Base-by-base conservation (phyloP, 805 yeast species). In the Candida loeiensis region DNA sequence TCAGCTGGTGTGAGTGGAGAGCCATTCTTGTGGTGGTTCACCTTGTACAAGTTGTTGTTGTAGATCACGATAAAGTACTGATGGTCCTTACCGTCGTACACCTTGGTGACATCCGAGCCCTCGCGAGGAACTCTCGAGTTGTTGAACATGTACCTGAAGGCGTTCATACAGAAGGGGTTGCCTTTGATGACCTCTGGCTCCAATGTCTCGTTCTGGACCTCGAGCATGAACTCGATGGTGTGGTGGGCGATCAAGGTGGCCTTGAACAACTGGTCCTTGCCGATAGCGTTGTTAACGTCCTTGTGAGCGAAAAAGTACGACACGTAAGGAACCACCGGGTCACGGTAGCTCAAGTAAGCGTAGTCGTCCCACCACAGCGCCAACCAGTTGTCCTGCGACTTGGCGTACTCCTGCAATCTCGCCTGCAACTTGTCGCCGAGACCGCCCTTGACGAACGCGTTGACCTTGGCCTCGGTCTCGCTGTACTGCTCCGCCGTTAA, bases 321-420 rank as follows among this genome's bases (percentile, higher is more conserved):
- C 26, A 88, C 96, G 57, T 81, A 90, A 9, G 98, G 97, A 19
- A 86, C 85, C n/a, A 91, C 85, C 0, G 98, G 95, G 62, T 88
- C 98, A 49, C 93, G 76, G 67, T 88, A 90, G 29, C 84, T 80
- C 70, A 91, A 71, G 64, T 91, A 91, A 15, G 96, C 95, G 50
- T 85, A 86, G 53, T 85, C 84, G 61, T 91, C 95, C 99, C 99
- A 91, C 74, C 83, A 88, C 45, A 78, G 82, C 34, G 85, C 77
- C 54, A 91, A 73, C 99, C 99, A 91, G 62, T 91, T 91, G 57
- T 88, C 82, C 46, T 78, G 76, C 38, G 63, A 73, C 21, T 64
- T 51, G 20, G 91, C 82, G 49, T 79, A 77, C 18, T 72, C 66
- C 26, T 61, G 55, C 39, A 91, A 73, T 45, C 90, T 74, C 41